phyloP scores from a whole-genome alignment of 1,284 basidiomycete genomes.

The Leccinum laetum region DNA sequence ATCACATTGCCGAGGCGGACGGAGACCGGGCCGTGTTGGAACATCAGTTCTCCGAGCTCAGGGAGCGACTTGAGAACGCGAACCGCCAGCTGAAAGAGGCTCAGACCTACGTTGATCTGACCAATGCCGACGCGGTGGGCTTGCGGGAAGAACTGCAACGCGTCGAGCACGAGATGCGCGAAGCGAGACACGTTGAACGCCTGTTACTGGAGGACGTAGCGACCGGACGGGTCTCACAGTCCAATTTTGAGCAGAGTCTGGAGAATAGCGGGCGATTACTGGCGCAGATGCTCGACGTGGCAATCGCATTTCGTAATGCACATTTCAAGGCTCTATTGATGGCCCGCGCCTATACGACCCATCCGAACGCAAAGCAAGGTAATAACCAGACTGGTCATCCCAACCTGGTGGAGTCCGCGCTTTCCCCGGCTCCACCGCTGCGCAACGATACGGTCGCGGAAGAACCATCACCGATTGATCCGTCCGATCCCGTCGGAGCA shows the following conservation, averaged over 20 bases:
- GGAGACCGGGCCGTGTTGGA: constrained; percentile 89
- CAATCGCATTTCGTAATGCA: constrained; percentile 69
- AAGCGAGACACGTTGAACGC: constrained; percentile 59
- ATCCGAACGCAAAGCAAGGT: constrained; percentile 48
- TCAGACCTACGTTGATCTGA: constrained; percentile 55
- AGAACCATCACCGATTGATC: constrained; percentile 72
- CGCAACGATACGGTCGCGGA: constrained; percentile 57
- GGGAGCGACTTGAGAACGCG: constrained; percentile 58
- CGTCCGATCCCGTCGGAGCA: constrained; percentile 66
- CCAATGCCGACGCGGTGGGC: constrained; percentile 62
- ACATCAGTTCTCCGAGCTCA: constrained; percentile 80
- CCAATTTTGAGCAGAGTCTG: constrained; percentile 63
- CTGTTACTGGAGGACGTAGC: constrained; percentile 64
- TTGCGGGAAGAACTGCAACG: constrained; percentile 73
- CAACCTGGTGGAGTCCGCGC: constrained; percentile 45
- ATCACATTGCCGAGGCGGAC: constrained; percentile 66
- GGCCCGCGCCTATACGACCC: constrained; percentile 60
- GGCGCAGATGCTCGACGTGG: constrained; percentile 74
- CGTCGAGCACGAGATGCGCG: constrained; percentile 64
- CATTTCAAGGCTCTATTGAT: constrained; percentile 68
- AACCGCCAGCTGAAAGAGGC: constrained; percentile 63
- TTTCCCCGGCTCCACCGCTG: constrained; percentile 43
- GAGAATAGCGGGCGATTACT: constrained; percentile 61
- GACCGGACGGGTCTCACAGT: constrained; percentile 59
- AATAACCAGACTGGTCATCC: constrained; percentile 24